These are phyloP conservation scores for Limtongozyma cylindracea DNA, from an alignment of 805 yeast genomes.

Conservation along the genomic window DNA sequence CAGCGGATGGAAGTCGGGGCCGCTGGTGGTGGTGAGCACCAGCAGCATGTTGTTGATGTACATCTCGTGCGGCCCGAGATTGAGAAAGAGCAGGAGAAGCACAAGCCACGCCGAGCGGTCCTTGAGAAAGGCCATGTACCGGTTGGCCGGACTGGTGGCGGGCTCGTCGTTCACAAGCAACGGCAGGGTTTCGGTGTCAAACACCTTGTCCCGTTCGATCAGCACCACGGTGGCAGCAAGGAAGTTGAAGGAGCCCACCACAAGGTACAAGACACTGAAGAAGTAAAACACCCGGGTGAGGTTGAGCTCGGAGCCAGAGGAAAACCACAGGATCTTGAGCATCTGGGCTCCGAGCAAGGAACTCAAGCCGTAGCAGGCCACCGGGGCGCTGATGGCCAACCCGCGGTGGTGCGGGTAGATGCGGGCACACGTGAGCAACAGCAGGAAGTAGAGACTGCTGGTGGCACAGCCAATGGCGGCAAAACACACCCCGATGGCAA, in stretches of 20 bases:
- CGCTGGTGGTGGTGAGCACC: slow-evolving; percentile 16
- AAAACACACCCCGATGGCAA: slow-evolving; percentile 26
- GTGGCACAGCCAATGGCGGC: slow-evolving; percentile 46
- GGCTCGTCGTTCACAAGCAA: slow-evolving; percentile 3
- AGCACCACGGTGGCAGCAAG: slow-evolving; percentile 38
- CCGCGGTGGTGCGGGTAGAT: slow-evolving; percentile 59
- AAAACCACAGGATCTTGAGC: slow-evolving; percentile 16
- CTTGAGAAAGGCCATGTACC: slow-evolving; percentile 12
- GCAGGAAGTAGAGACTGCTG: slow-evolving; percentile 43
- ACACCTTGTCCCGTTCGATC: slow-evolving; percentile 22
- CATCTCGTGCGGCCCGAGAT: slow-evolving; percentile 70
- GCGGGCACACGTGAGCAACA: slow-evolving; percentile 61
- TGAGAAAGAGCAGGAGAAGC: slow-evolving; percentile 34
- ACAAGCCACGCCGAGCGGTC: slow-evolving; percentile 41
- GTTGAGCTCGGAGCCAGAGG: slow-evolving; percentile 10
- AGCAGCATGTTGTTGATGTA: slow-evolving; percentile 69
- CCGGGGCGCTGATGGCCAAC: slow-evolving; percentile 70
- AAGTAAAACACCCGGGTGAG: slow-evolving; percentile 23
- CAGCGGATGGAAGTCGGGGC: not conserved
- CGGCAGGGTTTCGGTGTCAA: slow-evolving; percentile 9
- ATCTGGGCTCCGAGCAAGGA: slow-evolving; percentile 51
- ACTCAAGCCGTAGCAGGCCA: slow-evolving; percentile 68
- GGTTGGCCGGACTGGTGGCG: slow-evolving; percentile 5
- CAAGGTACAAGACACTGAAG: slow-evolving; percentile 24
- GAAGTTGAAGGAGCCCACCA: slow-evolving; percentile 35